Conservation (phyloP, 129 eudicot species). For the Mikania micrantha region DNA sequence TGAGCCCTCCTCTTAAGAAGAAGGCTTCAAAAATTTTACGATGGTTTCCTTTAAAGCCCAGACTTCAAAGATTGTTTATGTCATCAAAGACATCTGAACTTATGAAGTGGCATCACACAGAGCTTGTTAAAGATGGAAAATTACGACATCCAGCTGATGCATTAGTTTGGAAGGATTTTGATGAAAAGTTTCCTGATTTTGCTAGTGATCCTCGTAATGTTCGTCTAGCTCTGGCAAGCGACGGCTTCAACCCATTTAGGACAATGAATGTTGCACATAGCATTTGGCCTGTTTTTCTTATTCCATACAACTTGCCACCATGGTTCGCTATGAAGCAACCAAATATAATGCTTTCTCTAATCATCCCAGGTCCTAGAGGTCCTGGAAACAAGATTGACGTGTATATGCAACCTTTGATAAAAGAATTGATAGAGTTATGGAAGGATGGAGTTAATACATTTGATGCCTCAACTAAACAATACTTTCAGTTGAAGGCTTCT, state of each 20-base stretch:
- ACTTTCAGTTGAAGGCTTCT: neutral
- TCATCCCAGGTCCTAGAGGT: neutral
- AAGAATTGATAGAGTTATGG: neutral
- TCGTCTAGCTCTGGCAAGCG: neutral
- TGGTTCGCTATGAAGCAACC: neutral
- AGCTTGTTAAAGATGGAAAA: neutral
- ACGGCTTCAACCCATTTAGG: neutral
- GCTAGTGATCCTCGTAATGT: neutral
- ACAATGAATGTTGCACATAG: too few relatives aligned
- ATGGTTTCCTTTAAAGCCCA: slow-evolving; percentile 4
- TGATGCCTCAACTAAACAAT: neutral
- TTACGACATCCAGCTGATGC: neutral
- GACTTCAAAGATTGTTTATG: neutral
- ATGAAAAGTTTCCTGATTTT: neutral
- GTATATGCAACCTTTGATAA: neutral
- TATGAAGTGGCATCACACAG: neutral
- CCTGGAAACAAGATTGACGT: neutral
- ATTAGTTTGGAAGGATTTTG: neutral
- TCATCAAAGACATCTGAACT: neutral
- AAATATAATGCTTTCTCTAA: neutral
- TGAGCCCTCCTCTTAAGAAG: neutral
- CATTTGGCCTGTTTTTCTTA: too few relatives aligned
- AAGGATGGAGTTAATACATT: neutral
- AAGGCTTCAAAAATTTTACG: neutral
- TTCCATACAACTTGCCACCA: neutral